phyloP scores from a whole-genome alignment of 2,329 filamentous ascomycete species.

The Neonectria magnoliae region DNA sequence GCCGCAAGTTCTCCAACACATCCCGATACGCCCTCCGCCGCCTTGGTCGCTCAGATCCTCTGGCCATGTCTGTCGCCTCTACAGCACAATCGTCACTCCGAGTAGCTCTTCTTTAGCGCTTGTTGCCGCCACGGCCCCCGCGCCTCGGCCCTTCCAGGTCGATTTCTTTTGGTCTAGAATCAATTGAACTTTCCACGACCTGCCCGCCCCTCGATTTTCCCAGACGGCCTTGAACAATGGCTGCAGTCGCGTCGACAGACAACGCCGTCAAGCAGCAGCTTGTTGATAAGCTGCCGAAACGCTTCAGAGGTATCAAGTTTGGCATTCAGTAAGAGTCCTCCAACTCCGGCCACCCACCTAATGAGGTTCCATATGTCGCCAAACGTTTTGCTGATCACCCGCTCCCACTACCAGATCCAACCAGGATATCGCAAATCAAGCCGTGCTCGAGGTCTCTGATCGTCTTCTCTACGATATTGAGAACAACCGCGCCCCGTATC shows the following conservation, averaged over 20 bases:
- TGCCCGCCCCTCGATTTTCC: background rate
- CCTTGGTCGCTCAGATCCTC: slow-evolving; percentile 12
- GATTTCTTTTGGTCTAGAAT: background rate
- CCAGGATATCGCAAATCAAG: slow-evolving; percentile 95
- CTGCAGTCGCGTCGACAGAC: slow-evolving; percentile 34
- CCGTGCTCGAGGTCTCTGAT: slow-evolving; percentile 93
- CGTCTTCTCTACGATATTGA: slow-evolving; percentile 92
- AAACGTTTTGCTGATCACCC: background rate
- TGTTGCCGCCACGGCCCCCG: slow-evolving; percentile 27
- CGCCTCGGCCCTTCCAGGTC: background rate
- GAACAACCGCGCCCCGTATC: slow-evolving; percentile 77
- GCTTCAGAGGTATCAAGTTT: slow-evolving; percentile 93
- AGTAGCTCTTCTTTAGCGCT: slow-evolving; percentile 18
- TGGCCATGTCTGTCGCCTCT: slow-evolving; percentile 36
- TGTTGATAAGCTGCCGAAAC: slow-evolving; percentile 86
- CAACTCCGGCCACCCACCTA: background rate
- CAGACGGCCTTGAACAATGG: slow-evolving; percentile 19
- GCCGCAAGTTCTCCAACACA: slow-evolving; percentile 5
- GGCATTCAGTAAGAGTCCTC: slow-evolving; percentile 78
- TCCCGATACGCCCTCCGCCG: background rate
- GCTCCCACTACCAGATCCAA: slow-evolving; percentile 69
- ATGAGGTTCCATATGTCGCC: background rate
- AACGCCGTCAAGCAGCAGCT: slow-evolving; percentile 82
- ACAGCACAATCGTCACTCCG: slow-evolving; percentile 5
- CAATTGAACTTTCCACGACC: background rate